Base-by-base conservation (phyloP, 257 asterid genomes). In the Capsicum baccatum region DNA sequence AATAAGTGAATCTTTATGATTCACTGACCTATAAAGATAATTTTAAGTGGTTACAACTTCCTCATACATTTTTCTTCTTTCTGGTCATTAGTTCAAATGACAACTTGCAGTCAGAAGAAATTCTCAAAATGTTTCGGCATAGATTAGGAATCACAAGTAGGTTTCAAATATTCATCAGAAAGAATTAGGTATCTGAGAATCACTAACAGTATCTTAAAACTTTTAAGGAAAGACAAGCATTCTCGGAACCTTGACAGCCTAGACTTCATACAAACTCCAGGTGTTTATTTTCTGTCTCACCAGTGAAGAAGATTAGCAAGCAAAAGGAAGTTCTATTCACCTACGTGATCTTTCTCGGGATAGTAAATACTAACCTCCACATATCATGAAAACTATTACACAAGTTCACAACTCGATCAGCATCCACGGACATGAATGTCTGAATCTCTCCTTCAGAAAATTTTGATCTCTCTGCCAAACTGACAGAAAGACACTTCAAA, bases 381-480 rank as follows among this genome's bases (percentile, higher is more conserved):
- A 92, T 88, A 82, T 96, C 99, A 88, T 96, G 99, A 84, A 92
- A 91, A 86, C 98, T 94, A 92, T 91, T 94, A 97, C 98, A 89
- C 52, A 96, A 89, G 91, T 94, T 96, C 87, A 93, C 95, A 63
- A 92, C 87, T 60, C 98, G 93, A 87, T 94, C 98, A 83, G 97
- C 98, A 91, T 96, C 98, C 81, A 96, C 97, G 6, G 99, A 96
- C 99, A 96, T 96, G 93, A 96, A 96, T 63, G 99, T 96, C 86
- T 96, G 99, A 85, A 96, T 94, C 91, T 96, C 98, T 82, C 99
- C 99, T 88, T 94, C 98, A 15, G 99, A 94, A 91, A 96, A 96
- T 87, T 91, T 91, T 42, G 98, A 96, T 90, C 95, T 93, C 87
- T 96, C 98, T 17, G 98, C 97, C 85, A 96, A 89, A 92, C 90